Conservation (phyloP, 257 asterid species). For the Solanum habrochaites region DNA sequence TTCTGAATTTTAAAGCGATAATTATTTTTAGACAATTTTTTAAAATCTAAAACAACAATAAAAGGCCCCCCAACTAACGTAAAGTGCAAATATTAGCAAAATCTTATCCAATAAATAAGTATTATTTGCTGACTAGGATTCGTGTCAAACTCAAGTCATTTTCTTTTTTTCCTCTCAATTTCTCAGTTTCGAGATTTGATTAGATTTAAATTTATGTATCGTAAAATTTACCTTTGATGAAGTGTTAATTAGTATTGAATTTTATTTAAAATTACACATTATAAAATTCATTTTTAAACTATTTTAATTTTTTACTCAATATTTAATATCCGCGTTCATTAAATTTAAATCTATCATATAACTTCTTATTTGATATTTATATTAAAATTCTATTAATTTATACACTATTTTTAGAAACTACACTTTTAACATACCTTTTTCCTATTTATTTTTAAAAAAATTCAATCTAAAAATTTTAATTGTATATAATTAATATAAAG, state of each 20-base stretch:
- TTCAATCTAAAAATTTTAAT: too few species aligned
- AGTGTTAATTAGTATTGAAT: neutral
- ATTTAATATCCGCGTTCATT: neutral
- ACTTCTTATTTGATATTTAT: too few species aligned
- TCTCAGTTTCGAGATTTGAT: neutral
- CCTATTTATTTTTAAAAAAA: too few species aligned
- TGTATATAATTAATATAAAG: too few species aligned
- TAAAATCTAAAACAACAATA: neutral
- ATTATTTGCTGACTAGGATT: conserved; percentile 18
- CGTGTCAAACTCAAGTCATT: conserved; percentile 11
- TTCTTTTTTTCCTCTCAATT: neutral
- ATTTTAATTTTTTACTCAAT: fast-evolving
- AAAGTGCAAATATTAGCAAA: neutral
- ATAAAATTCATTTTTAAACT: neutral
- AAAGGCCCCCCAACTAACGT: neutral
- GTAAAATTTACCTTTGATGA: too few species aligned
- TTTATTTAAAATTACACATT: neutral
- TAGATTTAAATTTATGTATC: neutral
- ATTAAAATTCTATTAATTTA: too few species aligned
- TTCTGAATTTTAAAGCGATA: neutral
- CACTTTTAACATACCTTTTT: too few species aligned
- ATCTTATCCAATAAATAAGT: neutral
- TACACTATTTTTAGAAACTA: too few species aligned
- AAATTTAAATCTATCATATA: neutral
- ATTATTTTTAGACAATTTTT: neutral